Base-by-base conservation (phyloP, 164 flowering plant species). In the Vitis amurensis region DNA sequence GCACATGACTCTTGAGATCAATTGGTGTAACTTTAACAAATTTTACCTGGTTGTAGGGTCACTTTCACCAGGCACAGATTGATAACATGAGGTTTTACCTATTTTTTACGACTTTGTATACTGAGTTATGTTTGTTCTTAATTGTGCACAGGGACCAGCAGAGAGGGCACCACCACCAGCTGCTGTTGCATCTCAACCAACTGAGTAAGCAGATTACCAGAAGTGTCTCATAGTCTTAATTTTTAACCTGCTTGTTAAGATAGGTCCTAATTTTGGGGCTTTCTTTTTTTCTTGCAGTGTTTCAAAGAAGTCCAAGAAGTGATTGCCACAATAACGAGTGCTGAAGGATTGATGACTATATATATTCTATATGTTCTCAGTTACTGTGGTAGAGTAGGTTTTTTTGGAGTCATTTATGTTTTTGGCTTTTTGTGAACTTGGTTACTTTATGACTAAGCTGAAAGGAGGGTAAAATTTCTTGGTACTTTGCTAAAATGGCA, bases 291-390 rank as follows among this genome's bases (percentile, higher is more conserved):
- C 29, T 44, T 67, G 59, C 81, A 85, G 91, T 76, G 82, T n/a
- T 50, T 27, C 82, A 0, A 87, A 87, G 82, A 87, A 87, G 58
- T 64, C 82, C 12, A 83, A 83, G 82, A 83, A 83, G 71, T 80
- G 78, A 76, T 50, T 19, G 31, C 65, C 11, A 63, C 50, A 62
- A 65, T 44, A 58, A n/a, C 14, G 57, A 63, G 14, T 19, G 11
- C 47, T 47, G 64, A 69, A 19, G 59, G 16, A 19, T 12, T 44
- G 17, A 55, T 58, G n/a, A 12, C 47, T 52, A 31, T 70, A 11
- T 19, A 23, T 52, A n/a, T n/a, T 17, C 52, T 23, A 2, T 64
- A n/a, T 56, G n/a, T 53, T 14, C 68, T 63, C 57, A 14, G 67
- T 61, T 55, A 17, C 68, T 49, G 9, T 74, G 71, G 51, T 64